A percentile compares a stretch with the other conserved stretches of the same genome.
Conservation (phyloP, 495 filamentous ascomycete genomes). For the Immersiella caudata region DNA sequence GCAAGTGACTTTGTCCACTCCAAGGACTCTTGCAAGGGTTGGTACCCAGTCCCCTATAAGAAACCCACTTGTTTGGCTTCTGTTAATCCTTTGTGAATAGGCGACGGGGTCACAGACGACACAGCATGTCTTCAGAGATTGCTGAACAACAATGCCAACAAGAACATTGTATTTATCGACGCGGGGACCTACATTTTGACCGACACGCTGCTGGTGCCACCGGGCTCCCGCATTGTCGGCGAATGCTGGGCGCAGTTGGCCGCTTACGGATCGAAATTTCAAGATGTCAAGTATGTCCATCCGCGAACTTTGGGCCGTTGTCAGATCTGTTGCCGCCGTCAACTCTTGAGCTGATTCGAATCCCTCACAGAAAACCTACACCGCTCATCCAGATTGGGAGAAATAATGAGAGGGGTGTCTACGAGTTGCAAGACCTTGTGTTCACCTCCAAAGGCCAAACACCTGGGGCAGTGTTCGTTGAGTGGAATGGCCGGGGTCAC, state of each 20-base stretch:
- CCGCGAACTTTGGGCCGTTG: no score
- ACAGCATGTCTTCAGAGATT: neutral
- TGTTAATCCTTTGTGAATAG: no score
- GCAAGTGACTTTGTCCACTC: conserved; percentile 21
- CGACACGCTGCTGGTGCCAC: no score
- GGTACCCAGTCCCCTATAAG: no score
- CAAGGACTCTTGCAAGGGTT: conserved; percentile 14
- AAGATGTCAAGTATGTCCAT: no score
- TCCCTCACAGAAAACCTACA: conserved; percentile 68
- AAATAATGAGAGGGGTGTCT: conserved; percentile 68
- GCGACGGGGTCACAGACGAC: conserved; percentile 9
- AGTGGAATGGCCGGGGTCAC: no score
- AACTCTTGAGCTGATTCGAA: no score
- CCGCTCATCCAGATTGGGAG: conserved; percentile 72
- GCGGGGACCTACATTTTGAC: conserved; percentile 26
- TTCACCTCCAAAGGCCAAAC: conserved; percentile 73
- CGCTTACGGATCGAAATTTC: no score
- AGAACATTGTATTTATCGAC: conserved; percentile 40
- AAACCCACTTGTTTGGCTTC: no score
- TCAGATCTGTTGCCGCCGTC: no score
- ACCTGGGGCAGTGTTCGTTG: conserved; percentile 78
- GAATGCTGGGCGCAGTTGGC: no score
- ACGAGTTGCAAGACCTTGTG: conserved; percentile 80
- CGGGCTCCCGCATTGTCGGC: no score
- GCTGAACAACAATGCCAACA: conserved; percentile 24